Conservation (phyloP, 192 early-diverging fungal genomes). For the Entrophospora sp. region DNA sequence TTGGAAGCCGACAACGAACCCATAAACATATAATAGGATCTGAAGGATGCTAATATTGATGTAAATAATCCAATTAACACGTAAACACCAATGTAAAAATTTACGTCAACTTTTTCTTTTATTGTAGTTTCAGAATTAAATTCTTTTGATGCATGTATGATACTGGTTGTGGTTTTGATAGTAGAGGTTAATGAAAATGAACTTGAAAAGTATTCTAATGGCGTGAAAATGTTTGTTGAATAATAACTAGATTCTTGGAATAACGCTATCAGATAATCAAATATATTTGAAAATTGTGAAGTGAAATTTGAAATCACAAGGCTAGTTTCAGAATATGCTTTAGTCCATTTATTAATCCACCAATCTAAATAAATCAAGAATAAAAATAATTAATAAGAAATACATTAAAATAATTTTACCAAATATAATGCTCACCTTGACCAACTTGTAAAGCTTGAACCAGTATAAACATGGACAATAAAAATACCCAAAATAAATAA, state of each 20-base stretch:
- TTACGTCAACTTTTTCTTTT: constrained; percentile 33
- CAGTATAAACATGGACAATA: constrained; percentile 37
- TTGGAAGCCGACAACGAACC: constrained; percentile 51
- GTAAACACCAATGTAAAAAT: constrained; percentile 57
- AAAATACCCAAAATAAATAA: constrained; percentile 50
- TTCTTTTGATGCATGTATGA: too few species aligned
- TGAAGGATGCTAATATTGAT: constrained; percentile 29
- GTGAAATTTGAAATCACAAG: background rate
- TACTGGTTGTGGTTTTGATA: too few species aligned
- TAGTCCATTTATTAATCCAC: constrained; percentile 19
- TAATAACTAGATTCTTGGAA: too few species aligned
- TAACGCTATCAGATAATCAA: too few species aligned
- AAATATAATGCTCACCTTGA: constrained; percentile 30
- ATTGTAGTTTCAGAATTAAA: constrained; percentile 11
- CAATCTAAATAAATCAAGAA: constrained; percentile 15
- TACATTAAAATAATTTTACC: background rate
- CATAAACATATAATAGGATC: constrained; percentile 33
- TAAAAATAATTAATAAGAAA: background rate
- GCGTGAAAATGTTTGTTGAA: background rate
- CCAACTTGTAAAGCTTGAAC: constrained; percentile 31
- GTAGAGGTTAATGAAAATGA: too few species aligned
- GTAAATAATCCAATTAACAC: constrained; percentile 43
- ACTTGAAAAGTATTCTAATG: too few species aligned
- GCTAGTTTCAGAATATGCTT: background rate
- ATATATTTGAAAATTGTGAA: background rate